Percentiles rank a stretch among this genome's conserved stretches.
Evolutionary conservation across 2,329 filamentous ascomycete species (phyloP).

Genomic region (Trichoderma harzianum): DNA sequence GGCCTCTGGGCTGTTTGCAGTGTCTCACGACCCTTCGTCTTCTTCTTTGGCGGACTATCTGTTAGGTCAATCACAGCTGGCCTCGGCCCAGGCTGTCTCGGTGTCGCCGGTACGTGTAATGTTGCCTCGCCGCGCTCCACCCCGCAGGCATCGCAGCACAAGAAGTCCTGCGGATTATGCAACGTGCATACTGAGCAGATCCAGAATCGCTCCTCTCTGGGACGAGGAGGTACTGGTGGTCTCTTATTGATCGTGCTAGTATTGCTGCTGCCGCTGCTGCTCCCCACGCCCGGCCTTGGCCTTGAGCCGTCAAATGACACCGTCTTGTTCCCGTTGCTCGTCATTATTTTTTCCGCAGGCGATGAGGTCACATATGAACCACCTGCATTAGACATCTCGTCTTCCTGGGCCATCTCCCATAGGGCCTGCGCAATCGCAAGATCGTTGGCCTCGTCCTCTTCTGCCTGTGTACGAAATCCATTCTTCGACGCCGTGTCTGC

Average conservation of each 20-base stretch:
- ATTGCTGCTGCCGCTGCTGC: neutral
- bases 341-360: conserved; percentile 13
- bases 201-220: conserved; percentile 38
- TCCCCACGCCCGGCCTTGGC: neutral
- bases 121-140: conserved; percentile 34
- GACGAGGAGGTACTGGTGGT: neutral
- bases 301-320: neutral
- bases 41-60: conserved; percentile 27
- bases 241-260: neutral
- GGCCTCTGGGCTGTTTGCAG: conserved; percentile 17
- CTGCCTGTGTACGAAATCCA: conserved; percentile 78
- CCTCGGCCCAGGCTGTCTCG: conserved; percentile 18
- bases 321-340: conserved; percentile 44
- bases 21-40: conserved; percentile 2
- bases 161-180: conserved; percentile 48
- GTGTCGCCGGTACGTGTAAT: conserved; percentile 15
- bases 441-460: conserved; percentile 87
- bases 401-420: conserved; percentile 79
- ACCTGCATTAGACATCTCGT: neutral
- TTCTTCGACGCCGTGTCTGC: conserved; percentile 62
- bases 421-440: conserved; percentile 80
- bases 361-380: conserved; percentile 1
- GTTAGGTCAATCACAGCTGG: conserved; percentile 35
- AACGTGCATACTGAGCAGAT: conserved; percentile 55
- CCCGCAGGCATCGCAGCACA: conserved; percentile 57